Evolutionary conservation across 2,329 filamentous ascomycete genomes (phyloP).

Genomic region (Hymenoscyphus linearis): DNA sequence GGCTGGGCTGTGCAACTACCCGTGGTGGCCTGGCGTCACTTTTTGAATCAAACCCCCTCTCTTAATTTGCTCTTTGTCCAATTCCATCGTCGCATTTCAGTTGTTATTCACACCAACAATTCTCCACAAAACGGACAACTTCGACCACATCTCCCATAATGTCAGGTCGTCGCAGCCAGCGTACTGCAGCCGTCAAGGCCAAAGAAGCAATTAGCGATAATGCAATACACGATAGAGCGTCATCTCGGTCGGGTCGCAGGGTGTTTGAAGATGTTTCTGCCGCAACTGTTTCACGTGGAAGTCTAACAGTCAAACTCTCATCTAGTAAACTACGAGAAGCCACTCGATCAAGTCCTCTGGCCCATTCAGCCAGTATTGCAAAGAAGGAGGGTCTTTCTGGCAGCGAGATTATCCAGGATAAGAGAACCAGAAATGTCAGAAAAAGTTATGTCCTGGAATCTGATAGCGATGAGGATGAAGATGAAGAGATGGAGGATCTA

Average conservation of each 20-base stretch:
- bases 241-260: constrained; percentile 27
- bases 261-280: constrained; percentile 21
- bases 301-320: constrained; percentile 32
- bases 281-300: constrained; percentile 31
- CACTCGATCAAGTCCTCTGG: constrained; percentile 23
- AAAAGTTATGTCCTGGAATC: constrained; percentile 42
- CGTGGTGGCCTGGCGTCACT: neutral
- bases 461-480: constrained; percentile 35
- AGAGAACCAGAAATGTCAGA: constrained; percentile 29
- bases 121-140: neutral
- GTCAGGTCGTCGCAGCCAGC: constrained; percentile 29
- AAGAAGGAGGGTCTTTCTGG: constrained; percentile 26
- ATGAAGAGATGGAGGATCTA: constrained; percentile 25
- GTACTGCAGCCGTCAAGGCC: constrained; percentile 26
- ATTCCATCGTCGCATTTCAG: neutral
- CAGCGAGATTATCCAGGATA: constrained; percentile 30
- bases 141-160: constrained; percentile 15
- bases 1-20: constrained; percentile 1
- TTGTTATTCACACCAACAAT: neutral
- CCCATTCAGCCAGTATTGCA: constrained; percentile 15
- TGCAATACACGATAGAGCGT: constrained; percentile 17
- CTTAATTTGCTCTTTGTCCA: neutral
- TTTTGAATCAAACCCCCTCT: neutral
- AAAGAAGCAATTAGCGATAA: constrained; percentile 28
- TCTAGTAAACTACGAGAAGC: constrained; percentile 32